Percentiles rank a stretch among this genome's conserved stretches.
Evolutionary conservation across 2,329 filamentous ascomycete genomes (phyloP).

Genomic region (Helicocarpus griseus): DNA sequence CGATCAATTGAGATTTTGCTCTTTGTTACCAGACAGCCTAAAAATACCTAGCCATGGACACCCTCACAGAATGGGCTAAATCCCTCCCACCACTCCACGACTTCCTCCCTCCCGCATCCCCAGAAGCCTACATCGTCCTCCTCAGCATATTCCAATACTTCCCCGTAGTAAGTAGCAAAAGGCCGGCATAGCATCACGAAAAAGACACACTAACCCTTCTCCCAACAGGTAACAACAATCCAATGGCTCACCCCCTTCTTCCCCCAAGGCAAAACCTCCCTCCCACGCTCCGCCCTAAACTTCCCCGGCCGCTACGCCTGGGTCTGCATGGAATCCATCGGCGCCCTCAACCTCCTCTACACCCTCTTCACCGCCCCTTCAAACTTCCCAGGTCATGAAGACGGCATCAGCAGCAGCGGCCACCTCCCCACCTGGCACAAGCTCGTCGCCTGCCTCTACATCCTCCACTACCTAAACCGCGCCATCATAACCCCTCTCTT

Average conservation of each 20-base stretch:
- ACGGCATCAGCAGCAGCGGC: conserved; percentile 10
- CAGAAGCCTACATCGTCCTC: conserved; percentile 27
- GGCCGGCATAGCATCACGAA: not conserved
- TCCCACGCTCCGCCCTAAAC: conserved; percentile 58
- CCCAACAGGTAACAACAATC: conserved; percentile 53
- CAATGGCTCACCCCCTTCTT: conserved; percentile 79
- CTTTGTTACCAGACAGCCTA: too few species aligned
- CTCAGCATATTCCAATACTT: conserved; percentile 35
- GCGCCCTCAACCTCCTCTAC: conserved; percentile 69
- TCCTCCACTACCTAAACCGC: conserved; percentile 85
- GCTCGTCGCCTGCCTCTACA: conserved; percentile 37
- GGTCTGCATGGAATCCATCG: conserved; percentile 78
- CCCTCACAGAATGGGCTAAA: conserved; percentile 16
- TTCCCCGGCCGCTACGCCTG: conserved; percentile 81
- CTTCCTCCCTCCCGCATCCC: conserved; percentile 29
- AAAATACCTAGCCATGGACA: conserved; percentile 12
- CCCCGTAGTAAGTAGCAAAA: conserved; percentile 27
- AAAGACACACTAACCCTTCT: not conserved
- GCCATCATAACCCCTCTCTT: conserved; percentile 72
- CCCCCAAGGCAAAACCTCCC: conserved; percentile 86
- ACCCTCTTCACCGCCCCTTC: conserved; percentile 60
- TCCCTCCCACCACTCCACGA: conserved; percentile 17
- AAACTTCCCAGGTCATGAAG: conserved; percentile 29
- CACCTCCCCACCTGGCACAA: conserved; percentile 28
- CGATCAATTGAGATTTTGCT: not conserved